Evolutionary conservation across 768 basidiomycete species (phyloP), one percentile per base, ranked within the genome.

Genomic region (Lactifluus subvellereus): DNA sequence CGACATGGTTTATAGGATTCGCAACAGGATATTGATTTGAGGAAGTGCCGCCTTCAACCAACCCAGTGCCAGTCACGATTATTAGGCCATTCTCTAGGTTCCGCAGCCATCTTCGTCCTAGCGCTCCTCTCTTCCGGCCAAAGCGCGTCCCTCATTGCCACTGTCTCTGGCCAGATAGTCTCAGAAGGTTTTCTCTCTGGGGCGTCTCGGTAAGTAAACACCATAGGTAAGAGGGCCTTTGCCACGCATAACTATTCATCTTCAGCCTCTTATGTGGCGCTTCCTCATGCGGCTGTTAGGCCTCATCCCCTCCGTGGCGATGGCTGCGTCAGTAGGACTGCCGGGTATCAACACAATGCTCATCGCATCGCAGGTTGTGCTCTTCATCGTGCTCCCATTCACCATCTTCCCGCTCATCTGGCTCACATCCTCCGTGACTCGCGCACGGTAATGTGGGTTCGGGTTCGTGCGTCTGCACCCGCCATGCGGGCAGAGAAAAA

Each of bases 181-280:
- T 86, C 86, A 0, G 94, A 97, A 74, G 94, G 94, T 0, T 94
- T 94, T 74, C 79, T 96, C 59, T 84, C 57, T 96, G 93, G 93
- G 81, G 84, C 50, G 82, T 92, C 40, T 89, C 90, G 66, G 88
- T 89, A 70, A 51, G 70, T 66, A 22, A n/a, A 40, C 2, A 32
- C 4, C 32, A 8, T 35, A 27, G 14, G 1, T 20, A 74, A 75
- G 71, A 73, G 45, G 4, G 64, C 64, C 71, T 38, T 45, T 40
- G 22, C n/a, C 51, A 16, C 33, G 30, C 35, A n/a, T 18, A 37
- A 65, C 16, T 50, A 70, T 32, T 48, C 71, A 47, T 27, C 53
- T 7, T 57, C 47, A 91, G 89, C 86, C 90, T 43, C 75, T 86
- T 38, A 68, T 91, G 43, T 85, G 95, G 6, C 85, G 95, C 18